These are phyloP conservation scores for Kuraishia piskuri DNA, from an alignment of 805 yeast genomes.

Conservation along the genomic window DNA sequence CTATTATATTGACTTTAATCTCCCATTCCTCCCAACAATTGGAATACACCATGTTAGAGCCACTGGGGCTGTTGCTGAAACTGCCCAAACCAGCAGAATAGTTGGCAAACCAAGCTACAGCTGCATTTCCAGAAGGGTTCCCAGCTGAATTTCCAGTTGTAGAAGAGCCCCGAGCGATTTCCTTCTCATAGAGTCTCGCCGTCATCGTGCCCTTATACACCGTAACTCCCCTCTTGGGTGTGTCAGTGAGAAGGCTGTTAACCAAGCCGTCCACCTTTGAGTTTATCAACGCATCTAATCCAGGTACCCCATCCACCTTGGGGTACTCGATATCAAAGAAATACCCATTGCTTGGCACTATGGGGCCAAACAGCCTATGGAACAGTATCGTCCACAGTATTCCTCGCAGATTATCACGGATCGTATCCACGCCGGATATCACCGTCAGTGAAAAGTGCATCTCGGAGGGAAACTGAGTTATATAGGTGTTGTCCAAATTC, in stretches of 20 bases:
- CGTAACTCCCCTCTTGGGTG: slow-evolving; percentile 1
- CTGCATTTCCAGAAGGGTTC: neutral
- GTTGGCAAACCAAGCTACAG: neutral
- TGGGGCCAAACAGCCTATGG: slow-evolving; percentile 58
- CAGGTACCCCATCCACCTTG: slow-evolving; percentile 30
- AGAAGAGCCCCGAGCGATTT: neutral
- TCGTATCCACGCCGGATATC: slow-evolving; percentile 42
- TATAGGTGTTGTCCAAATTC: neutral
- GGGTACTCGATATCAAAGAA: slow-evolving; percentile 56
- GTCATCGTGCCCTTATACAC: slow-evolving; percentile 24
- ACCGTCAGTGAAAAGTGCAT: slow-evolving; percentile 42
- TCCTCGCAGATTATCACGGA: slow-evolving; percentile 50
- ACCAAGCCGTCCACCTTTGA: slow-evolving; percentile 23
- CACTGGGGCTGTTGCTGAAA: neutral
- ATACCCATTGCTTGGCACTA: slow-evolving; percentile 46
- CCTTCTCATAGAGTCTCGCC: slow-evolving; percentile 19
- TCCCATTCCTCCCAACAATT: slow-evolving; percentile 69
- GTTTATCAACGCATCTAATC: slow-evolving; percentile 36
- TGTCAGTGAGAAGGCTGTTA: slow-evolving; percentile 11
- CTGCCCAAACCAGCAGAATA: neutral
- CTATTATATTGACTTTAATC: slow-evolving; percentile 37
- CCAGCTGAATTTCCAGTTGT: neutral
- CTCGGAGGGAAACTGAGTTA: neutral
- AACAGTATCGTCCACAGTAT: slow-evolving; percentile 61
- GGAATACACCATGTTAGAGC: slow-evolving; percentile 5